A percentile compares a stretch with the other conserved stretches of the same genome.
Conservation (phyloP, 23 red algal species). For the Chondrus crispus region DNA sequence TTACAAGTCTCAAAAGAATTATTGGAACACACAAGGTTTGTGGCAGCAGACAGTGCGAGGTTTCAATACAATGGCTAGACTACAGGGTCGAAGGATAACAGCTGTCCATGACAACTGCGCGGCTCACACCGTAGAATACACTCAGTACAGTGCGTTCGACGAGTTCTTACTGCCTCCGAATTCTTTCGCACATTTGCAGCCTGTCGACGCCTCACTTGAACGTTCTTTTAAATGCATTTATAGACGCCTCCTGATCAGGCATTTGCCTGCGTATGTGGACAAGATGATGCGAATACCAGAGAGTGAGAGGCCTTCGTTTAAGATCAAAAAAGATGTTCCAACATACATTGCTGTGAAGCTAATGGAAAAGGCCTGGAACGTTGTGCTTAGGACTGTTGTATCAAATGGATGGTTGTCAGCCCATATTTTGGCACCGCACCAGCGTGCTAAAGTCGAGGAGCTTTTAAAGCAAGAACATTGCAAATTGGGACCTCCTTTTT, state of each 20-base stretch:
- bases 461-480: background rate
- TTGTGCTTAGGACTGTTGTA: background rate
- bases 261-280: background rate
- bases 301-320: background rate
- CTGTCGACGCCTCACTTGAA: background rate
- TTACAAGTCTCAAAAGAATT: background rate
- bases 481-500: background rate
- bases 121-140: background rate
- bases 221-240: background rate
- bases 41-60: background rate
- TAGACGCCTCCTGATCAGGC: background rate
- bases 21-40: background rate
- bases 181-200: background rate
- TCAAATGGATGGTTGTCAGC: background rate
- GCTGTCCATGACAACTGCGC: background rate
- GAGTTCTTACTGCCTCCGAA: background rate
- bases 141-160: background rate
- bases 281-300: background rate
- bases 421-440: background rate
- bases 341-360: background rate
- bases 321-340: background rate
- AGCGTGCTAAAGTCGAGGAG: background rate
- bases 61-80: background rate
- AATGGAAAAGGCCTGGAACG: background rate
- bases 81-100: background rate